Evolutionary conservation across 2,329 filamentous ascomycete species (phyloP).

Genomic region (Apiospora hydei): DNA sequence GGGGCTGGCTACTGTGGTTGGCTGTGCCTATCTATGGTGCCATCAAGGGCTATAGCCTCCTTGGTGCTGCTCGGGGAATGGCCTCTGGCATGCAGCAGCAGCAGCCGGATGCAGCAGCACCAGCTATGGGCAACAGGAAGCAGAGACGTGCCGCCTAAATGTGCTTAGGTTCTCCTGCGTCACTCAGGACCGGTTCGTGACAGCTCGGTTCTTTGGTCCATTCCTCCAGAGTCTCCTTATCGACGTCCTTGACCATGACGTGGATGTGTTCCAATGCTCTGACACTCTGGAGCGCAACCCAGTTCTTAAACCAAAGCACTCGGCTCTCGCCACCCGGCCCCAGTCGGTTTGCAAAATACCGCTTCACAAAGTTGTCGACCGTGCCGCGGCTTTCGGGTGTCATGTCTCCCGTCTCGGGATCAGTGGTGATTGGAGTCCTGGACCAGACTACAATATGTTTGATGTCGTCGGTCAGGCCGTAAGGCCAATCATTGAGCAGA

Average conservation of each 20-base stretch:
- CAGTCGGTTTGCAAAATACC: slow-evolving; percentile 70
- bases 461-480: slow-evolving; percentile 71
- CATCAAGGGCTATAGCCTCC: slow-evolving; percentile 61
- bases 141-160: slow-evolving; percentile 58
- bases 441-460: slow-evolving; percentile 93
- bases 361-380: slow-evolving; percentile 74
- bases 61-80: slow-evolving; percentile 63
- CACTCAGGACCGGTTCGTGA: slow-evolving; percentile 35
- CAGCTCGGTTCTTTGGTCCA: slow-evolving; percentile 59
- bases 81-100: slow-evolving; percentile 50
- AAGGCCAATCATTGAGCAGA: slow-evolving; percentile 92
- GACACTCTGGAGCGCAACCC: slow-evolving; percentile 87
- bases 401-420: slow-evolving; percentile 74
- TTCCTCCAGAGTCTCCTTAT: slow-evolving; percentile 57
- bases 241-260: slow-evolving; percentile 68
- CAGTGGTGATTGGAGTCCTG: slow-evolving; percentile 79
- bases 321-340: slow-evolving; percentile 55
- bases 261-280: slow-evolving; percentile 90
- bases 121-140: slow-evolving; percentile 57
- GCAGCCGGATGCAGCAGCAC: slow-evolving; percentile 40
- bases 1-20: slow-evolving; percentile 67
- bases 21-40: slow-evolving; percentile 62
- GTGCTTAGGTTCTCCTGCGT: slow-evolving; percentile 30
- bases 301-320: slow-evolving; percentile 93
- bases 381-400: slow-evolving; percentile 69